phyloP scores from a whole-genome alignment of 192 early-diverging fungal genomes.

The Phycomyces nitens region DNA sequence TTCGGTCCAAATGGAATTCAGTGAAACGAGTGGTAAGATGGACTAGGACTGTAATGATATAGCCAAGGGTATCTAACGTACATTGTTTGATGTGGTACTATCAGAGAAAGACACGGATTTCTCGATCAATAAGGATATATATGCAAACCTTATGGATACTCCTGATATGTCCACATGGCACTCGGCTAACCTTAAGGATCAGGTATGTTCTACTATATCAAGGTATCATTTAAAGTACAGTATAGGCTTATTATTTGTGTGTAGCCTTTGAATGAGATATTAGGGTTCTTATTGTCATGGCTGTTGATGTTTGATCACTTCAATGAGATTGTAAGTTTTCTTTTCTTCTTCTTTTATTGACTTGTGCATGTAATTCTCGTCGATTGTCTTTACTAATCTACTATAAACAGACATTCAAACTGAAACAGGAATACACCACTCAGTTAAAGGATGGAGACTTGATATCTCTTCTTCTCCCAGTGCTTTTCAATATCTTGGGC shows the following conservation, averaged over 20 bases:
- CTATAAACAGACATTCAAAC: conserved; percentile 57
- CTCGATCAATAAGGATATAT: conserved; percentile 9
- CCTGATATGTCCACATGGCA: conserved; percentile 22
- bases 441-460: conserved; percentile 54
- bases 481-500: conserved; percentile 64
- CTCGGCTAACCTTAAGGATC: conserved; percentile 16
- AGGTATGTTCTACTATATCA: conserved; percentile 5
- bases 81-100: background rate
- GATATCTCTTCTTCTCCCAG: conserved; percentile 53
- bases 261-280: conserved; percentile 36
- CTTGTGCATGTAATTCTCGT: no score
- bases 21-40: conserved; percentile 15
- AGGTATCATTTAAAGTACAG: no score
- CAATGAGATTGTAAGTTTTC: conserved; percentile 61
- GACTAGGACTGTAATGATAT: background rate
- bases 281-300: conserved; percentile 72
- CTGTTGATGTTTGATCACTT: conserved; percentile 76
- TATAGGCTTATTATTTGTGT: background rate
- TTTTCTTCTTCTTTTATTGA: no score
- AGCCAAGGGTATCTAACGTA: background rate
- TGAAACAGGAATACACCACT: conserved; percentile 50
- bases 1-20: conserved; percentile 40
- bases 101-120: conserved; percentile 7
- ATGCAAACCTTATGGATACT: background rate
- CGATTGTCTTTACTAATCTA: no score